A percentile compares a stretch with the other conserved stretches of the same genome.
Evolutionary conservation across 1,139 yeast species (phyloP).

Genomic region (Zygosaccharomyces sapae): DNA sequence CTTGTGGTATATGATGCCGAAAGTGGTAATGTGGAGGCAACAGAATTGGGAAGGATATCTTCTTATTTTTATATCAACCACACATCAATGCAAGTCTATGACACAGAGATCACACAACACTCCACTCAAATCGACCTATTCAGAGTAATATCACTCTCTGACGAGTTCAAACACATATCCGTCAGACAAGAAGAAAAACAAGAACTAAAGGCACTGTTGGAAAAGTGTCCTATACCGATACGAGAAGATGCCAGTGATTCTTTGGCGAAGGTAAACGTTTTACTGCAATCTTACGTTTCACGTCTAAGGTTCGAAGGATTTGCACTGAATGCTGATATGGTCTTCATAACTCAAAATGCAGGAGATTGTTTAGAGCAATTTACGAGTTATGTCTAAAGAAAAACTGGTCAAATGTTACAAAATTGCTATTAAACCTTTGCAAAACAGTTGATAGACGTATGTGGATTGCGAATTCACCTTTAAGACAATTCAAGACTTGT

Average conservation of each 20-base stretch:
- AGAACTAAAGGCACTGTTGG: slow-evolving; percentile 69
- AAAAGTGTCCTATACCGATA: slow-evolving; percentile 81
- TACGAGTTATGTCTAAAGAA: slow-evolving; percentile 70
- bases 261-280: slow-evolving; percentile 70
- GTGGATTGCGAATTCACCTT: slow-evolving; percentile 85
- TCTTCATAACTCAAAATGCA: slow-evolving; percentile 88
- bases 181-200: slow-evolving; percentile 80
- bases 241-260: slow-evolving; percentile 70
- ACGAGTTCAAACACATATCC: slow-evolving; percentile 80
- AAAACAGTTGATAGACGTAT: slow-evolving; percentile 76
- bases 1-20: slow-evolving; percentile 56
- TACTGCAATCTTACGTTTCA: slow-evolving; percentile 83
- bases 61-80: slow-evolving; percentile 82
- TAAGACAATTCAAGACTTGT: slow-evolving; percentile 70
- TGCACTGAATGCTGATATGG: slow-evolving; percentile 91
- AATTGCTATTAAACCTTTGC: slow-evolving; percentile 57
- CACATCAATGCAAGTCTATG: slow-evolving; percentile 63
- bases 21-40: slow-evolving; percentile 50
- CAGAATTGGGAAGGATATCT: slow-evolving; percentile 81
- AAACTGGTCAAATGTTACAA: slow-evolving; percentile 68
- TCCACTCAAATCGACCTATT: slow-evolving; percentile 70
- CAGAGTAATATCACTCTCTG: slow-evolving; percentile 71
- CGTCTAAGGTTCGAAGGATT: slow-evolving; percentile 74
- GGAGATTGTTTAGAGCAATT: slow-evolving; percentile 83
- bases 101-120: slow-evolving; percentile 58